phyloP scores from a whole-genome alignment of 108 stramenopile genomes.

The Chaetoceros tenuissimus region DNA sequence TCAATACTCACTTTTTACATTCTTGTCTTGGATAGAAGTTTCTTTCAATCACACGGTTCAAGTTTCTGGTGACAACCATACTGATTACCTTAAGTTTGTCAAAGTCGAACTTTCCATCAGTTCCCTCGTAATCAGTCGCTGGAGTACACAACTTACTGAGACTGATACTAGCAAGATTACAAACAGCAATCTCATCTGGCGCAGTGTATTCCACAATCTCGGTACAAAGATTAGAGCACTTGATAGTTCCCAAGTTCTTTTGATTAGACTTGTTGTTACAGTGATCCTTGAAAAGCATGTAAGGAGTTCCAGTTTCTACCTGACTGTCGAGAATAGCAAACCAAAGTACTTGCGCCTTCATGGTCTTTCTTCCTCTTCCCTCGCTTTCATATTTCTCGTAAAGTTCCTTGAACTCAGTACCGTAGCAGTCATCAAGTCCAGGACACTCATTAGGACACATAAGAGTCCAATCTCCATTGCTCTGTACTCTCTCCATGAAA shows the following conservation, averaged over 20 bases:
- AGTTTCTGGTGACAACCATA: conserved; percentile 93
- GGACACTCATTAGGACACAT: conserved; percentile 97
- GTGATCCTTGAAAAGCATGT: conserved; percentile 99
- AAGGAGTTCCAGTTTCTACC: conserved; percentile 99
- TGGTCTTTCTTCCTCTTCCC: conserved; percentile 82
- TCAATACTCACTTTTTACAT: conserved; percentile 33
- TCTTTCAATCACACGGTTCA: conserved; percentile 97
- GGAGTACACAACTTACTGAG: conserved; percentile 87
- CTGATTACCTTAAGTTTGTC: conserved; percentile 76
- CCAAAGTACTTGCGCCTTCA: conserved; percentile 97
- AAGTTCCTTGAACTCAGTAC: conserved; percentile 87
- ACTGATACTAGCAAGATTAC: conserved; percentile 97
- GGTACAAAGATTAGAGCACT: conserved; percentile 95
- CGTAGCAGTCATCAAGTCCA: conserved; percentile 86
- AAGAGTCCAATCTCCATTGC: conserved; percentile 87
- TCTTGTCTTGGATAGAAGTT: conserved; percentile 96
- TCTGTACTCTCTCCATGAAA: conserved; percentile 97
- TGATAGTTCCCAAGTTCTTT: conserved; percentile 97
- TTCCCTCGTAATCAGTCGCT: conserved; percentile 31
- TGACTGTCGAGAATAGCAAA: conserved; percentile 96
- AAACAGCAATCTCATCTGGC: conserved; percentile 98
- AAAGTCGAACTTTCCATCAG: conserved; percentile 70
- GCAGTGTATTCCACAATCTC: conserved; percentile 99
- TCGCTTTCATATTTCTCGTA: conserved; percentile 94
- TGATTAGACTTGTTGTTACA: conserved; percentile 99